A percentile compares a stretch with the other conserved stretches of the same genome.
Evolutionary conservation across 768 basidiomycete species (phyloP).

Genomic region (Termitomyces sp.): DNA sequence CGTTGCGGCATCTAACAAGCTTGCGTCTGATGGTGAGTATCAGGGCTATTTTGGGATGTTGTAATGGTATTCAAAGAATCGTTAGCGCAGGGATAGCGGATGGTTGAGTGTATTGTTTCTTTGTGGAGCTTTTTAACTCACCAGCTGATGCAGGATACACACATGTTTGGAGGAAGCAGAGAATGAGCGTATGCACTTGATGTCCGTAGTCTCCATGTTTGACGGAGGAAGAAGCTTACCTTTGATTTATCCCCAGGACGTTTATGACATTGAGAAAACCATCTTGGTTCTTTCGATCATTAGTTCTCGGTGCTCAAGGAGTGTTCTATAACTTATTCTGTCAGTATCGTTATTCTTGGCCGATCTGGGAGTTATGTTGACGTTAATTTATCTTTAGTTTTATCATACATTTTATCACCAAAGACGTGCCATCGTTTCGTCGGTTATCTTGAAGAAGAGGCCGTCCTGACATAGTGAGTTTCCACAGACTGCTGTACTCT

Average conservation of each 20-base stretch:
- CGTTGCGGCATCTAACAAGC: constrained; percentile 81
- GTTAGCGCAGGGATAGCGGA: constrained; percentile 47
- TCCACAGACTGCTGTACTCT: constrained; percentile 2
- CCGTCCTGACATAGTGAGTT: constrained; percentile 83
- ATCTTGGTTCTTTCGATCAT: constrained; percentile 68
- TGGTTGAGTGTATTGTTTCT: constrained; percentile 27
- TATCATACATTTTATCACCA: constrained; percentile 75
- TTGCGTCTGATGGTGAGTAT: constrained; percentile 75
- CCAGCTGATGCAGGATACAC: constrained; percentile 75
- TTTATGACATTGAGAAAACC: constrained; percentile 92
- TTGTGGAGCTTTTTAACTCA: constrained; percentile 20
- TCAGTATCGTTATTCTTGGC: constrained; percentile 27
- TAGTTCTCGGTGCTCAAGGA: constrained; percentile 90
- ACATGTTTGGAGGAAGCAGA: constrained; percentile 92
- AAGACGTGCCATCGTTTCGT: constrained; percentile 86
- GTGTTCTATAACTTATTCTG: constrained; percentile 88
- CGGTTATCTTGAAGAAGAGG: constrained; percentile 91
- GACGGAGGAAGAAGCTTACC: not conserved
- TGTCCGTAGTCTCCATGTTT: constrained; percentile 38
- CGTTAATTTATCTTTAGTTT: constrained; percentile 36
- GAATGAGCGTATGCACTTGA: constrained; percentile 95
- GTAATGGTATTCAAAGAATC: constrained; percentile 1
- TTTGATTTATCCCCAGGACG: constrained; percentile 46
- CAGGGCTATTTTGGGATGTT: not conserved
- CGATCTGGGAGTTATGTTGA: constrained; percentile 8